Evolutionary conservation across 805 yeast genomes (phyloP), one percentile per base, ranked within the genome.

Genomic region (Ogataea paradorogensis): DNA sequence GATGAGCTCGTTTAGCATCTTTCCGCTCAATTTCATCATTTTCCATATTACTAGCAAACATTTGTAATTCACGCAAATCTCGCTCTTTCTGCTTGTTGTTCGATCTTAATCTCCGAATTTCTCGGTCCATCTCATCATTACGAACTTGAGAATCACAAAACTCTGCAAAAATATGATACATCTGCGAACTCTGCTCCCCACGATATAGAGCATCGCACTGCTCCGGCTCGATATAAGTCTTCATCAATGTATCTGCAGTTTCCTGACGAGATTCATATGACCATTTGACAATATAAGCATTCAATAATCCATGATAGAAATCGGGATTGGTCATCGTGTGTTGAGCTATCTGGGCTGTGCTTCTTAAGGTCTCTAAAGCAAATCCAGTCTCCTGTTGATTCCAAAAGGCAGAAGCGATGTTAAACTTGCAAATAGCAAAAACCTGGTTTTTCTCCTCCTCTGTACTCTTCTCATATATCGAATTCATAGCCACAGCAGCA

Each of bases 81-180:
- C 52, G 52, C 13, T 59, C 59, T 42, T 74, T 77, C 8, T 59
- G 62, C 2, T 51, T 45, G 26, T 48, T 41, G 9, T 47, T 43
- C 9, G 35, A 21, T 8, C 42, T 26, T 20, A 78, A 59, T 14
- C 53, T 61, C 15, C 67, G 65, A 1, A 82, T 66, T 11, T 74
- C 74, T 3, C 70, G 73, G 29, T 63, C 67, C 14, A 71, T 55
- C 2, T 63, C 61, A 5, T 69, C 55, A 4, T 74, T 69, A 45
- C 73, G 71, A 21, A 74, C 61, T 51, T 85, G 90, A 6, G 66
- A 61, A 50, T 83, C 84, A 56, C 96, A 84, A 54, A 89, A 89
- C 22, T 70, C 66, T 0, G 90, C 97, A 50, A 84, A 71, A 2
- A 70, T 66, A 45, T 76, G 82, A 53, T 59, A 82, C 5, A 80